These are phyloP conservation scores for Danielia oregonensis DNA, from an alignment of 805 yeast species.

Conservation along the genomic window DNA sequence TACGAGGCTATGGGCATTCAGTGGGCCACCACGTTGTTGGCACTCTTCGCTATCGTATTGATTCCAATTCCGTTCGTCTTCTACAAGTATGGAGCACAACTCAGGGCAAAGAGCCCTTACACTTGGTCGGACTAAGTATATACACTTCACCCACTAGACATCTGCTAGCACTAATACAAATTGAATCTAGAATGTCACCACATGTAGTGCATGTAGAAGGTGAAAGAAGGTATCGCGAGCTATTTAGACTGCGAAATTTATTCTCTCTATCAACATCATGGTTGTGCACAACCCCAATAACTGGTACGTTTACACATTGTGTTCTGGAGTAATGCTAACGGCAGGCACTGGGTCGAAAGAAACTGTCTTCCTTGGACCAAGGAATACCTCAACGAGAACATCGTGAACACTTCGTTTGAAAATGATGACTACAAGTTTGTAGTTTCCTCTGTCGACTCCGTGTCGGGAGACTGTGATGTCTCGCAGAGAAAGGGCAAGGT, in stretches of 20 bases:
- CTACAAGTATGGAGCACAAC: slow-evolving; percentile 9
- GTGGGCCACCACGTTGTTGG: slow-evolving; percentile 14
- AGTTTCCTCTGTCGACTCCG: slow-evolving; percentile 39
- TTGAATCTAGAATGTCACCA: too few species aligned
- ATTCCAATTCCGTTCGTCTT: slow-evolving; percentile 14
- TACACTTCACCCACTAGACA: too few species aligned
- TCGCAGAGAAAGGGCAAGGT: slow-evolving; percentile 82
- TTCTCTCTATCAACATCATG: too few species aligned
- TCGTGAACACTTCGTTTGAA: slow-evolving; percentile 27
- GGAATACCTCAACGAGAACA: slow-evolving; percentile 41
- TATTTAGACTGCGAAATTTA: too few species aligned
- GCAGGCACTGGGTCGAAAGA: slow-evolving; percentile 71
- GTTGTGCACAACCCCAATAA: slow-evolving; percentile 70
- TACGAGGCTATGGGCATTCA: slow-evolving; percentile 12
- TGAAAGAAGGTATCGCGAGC: too few species aligned
- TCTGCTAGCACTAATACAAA: too few species aligned
- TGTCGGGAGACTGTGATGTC: slow-evolving; percentile 74
- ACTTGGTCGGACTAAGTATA: slow-evolving; percentile 19
- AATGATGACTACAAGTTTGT: slow-evolving; percentile 21
- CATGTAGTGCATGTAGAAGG: too few species aligned
- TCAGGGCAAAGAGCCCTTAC: slow-evolving; percentile 25
- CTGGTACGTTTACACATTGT: slow-evolving; percentile 41
- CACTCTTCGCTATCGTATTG: slow-evolving; percentile 6
- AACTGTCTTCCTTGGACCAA: slow-evolving; percentile 66
- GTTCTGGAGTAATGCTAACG: slow-evolving; percentile 13